Conservation (phyloP, 164 flowering plant species). For the Chloranthus sessilifolius region DNA sequence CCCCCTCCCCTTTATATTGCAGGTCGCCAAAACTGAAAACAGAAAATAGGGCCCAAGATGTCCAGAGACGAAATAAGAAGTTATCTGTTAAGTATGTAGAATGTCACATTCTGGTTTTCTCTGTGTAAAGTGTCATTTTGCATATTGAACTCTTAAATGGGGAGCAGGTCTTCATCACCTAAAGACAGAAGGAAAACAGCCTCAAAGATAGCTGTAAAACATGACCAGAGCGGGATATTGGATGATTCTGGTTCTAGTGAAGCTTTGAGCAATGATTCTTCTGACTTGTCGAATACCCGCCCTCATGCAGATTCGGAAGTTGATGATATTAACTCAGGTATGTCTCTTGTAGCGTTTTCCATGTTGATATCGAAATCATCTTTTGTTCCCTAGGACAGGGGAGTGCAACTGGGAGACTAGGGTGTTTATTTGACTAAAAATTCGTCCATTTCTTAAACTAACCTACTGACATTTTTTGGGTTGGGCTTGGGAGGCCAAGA, state of each 20-base stretch:
- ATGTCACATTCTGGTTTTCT: conserved; percentile 1
- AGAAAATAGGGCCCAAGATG: conserved; percentile 18
- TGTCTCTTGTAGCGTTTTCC: background rate
- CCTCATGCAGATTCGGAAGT: conserved; percentile 16
- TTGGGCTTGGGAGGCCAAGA: too few relatives aligned
- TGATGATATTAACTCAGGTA: conserved; percentile 33
- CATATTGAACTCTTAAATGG: conserved; percentile 4
- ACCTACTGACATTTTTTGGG: too few relatives aligned
- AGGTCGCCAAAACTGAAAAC: conserved; percentile 41
- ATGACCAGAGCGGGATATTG: conserved; percentile 15
- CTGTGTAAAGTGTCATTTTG: background rate
- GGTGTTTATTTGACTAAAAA: background rate
- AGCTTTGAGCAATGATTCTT: conserved; percentile 21
- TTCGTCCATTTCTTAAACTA: too few relatives aligned
- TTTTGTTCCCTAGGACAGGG: too few relatives aligned
- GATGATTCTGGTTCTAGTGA: conserved; percentile 18
- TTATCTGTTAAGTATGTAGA: conserved; percentile 43
- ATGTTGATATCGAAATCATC: background rate
- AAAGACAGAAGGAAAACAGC: conserved; percentile 48
- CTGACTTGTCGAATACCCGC: conserved; percentile 30
- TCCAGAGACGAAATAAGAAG: conserved; percentile 25
- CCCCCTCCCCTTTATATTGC: too few relatives aligned
- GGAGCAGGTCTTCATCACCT: conserved; percentile 24
- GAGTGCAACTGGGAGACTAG: too few relatives aligned
- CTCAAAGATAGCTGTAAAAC: conserved; percentile 39